phyloP scores from a whole-genome alignment of 2,329 filamentous ascomycete species.

The Alternaria ventricosa region DNA sequence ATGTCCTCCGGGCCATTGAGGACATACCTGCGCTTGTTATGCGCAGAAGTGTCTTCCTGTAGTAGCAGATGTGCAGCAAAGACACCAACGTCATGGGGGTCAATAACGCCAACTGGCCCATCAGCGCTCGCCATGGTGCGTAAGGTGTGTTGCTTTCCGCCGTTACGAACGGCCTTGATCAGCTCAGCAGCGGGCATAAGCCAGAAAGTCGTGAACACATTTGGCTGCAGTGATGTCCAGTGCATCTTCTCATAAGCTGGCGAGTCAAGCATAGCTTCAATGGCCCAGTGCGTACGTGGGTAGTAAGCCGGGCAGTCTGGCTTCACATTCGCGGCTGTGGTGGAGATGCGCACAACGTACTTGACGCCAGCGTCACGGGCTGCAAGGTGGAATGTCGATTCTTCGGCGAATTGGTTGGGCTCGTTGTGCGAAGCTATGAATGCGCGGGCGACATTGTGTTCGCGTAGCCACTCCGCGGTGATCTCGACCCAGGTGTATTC shows the following conservation, averaged over 20 bases:
- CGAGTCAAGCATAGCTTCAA: slow-evolving; percentile 16
- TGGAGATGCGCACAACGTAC: slow-evolving; percentile 27
- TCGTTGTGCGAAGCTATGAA: slow-evolving; percentile 28
- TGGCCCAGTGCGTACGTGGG: slow-evolving; percentile 24
- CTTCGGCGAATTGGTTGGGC: slow-evolving; percentile 26
- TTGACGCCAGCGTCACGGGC: slow-evolving; percentile 18
- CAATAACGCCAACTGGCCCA: slow-evolving; percentile 15
- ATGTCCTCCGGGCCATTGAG: slow-evolving; percentile 24
- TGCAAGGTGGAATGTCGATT: slow-evolving; percentile 21
- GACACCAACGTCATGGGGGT: slow-evolving; percentile 22
- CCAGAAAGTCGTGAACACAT: slow-evolving; percentile 7
- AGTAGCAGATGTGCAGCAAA: slow-evolving; percentile 21
- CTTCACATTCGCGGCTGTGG: slow-evolving; percentile 15
- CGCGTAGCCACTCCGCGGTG: slow-evolving; percentile 16
- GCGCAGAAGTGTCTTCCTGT: slow-evolving; percentile 8
- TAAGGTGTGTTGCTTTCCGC: slow-evolving; percentile 12
- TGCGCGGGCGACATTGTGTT: slow-evolving; percentile 12
- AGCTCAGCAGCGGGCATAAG: slow-evolving; percentile 8
- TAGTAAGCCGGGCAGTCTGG: slow-evolving; percentile 22
- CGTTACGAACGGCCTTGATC: slow-evolving; percentile 9
- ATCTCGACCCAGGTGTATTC: slow-evolving; percentile 22
- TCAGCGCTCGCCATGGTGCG: not conserved
- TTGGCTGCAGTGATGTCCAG: slow-evolving; percentile 25
- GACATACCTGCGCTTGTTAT: slow-evolving; percentile 21
- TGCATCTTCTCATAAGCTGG: not conserved